Conservation (phyloP, 352 stramenopile genomes). For the Pythium periplocum region DNA sequence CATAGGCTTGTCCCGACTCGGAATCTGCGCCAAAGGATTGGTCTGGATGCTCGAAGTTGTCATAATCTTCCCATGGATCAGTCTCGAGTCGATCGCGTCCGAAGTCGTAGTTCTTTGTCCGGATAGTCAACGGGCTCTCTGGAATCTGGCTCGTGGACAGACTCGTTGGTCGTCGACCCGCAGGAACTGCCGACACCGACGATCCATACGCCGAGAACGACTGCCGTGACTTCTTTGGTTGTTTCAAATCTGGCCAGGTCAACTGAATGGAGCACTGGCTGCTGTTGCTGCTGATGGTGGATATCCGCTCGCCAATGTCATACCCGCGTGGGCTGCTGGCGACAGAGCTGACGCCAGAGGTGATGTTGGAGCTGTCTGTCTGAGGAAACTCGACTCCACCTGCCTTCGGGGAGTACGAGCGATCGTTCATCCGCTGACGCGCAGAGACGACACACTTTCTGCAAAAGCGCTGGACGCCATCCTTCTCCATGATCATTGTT, state of each 20-base stretch:
- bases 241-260: conserved; percentile 14
- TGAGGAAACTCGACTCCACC: too few relatives aligned
- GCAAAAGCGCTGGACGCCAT: conserved; percentile 45
- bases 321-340: conserved; percentile 17
- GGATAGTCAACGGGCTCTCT: conserved; percentile 52
- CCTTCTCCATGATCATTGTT: conserved; percentile 25
- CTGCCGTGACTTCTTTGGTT: conserved; percentile 2
- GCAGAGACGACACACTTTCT: conserved; percentile 48
- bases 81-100: conserved; percentile 47
- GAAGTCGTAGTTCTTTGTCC: conserved; percentile 22
- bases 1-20: not conserved
- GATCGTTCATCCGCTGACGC: conserved; percentile 31
- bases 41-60: conserved; percentile 38
- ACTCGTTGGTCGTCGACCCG: not conserved
- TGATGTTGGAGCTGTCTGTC: too few relatives aligned
- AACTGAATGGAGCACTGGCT: conserved; percentile 26
- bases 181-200: conserved; percentile 6
- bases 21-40: not conserved
- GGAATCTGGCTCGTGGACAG: conserved; percentile 51
- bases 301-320: conserved; percentile 31
- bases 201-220: conserved; percentile 8
- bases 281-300: conserved; percentile 39
- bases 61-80: conserved; percentile 61
- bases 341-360: conserved; percentile 15
- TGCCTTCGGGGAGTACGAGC: too few relatives aligned